Conservation (phyloP, 495 filamentous ascomycete species). For the Hyaloscypha hepaticicola region DNA sequence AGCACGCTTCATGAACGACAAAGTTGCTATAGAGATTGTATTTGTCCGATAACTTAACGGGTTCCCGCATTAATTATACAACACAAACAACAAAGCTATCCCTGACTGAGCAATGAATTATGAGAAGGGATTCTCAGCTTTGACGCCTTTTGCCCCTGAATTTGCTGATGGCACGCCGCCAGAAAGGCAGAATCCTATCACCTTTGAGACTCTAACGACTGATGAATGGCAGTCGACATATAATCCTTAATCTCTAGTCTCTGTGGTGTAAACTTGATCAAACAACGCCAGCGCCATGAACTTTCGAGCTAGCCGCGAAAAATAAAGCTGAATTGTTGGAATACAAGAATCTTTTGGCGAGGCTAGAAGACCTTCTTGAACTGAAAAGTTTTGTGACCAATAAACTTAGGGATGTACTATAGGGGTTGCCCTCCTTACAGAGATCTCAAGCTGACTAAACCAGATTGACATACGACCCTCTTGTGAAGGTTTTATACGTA, state of each 20-base stretch:
- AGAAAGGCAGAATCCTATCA: conserved; percentile 27
- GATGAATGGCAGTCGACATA: conserved; percentile 16
- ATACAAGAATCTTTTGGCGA: no score
- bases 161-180: conserved; percentile 23
- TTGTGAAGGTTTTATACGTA: no score
- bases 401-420: no score
- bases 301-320: no score
- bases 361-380: no score
- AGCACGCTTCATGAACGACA: neutral
- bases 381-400: no score
- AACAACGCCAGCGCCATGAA: conserved; percentile 18
- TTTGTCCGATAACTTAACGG: neutral
- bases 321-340: no score
- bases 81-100: conserved; percentile 21
- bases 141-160: conserved; percentile 24
- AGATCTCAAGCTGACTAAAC: no score
- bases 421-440: no score
- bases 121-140: conserved; percentile 29
- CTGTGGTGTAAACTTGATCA: conserved; percentile 18
- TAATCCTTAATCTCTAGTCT: conserved; percentile 19
- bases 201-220: conserved; percentile 26
- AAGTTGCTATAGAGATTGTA: neutral
- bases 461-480: no score
- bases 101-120: conserved; percentile 26
- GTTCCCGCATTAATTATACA: conserved; percentile 8